Conservation (phyloP, 1,284 basidiomycete genomes). For the Apiotrichum sp. region DNA sequence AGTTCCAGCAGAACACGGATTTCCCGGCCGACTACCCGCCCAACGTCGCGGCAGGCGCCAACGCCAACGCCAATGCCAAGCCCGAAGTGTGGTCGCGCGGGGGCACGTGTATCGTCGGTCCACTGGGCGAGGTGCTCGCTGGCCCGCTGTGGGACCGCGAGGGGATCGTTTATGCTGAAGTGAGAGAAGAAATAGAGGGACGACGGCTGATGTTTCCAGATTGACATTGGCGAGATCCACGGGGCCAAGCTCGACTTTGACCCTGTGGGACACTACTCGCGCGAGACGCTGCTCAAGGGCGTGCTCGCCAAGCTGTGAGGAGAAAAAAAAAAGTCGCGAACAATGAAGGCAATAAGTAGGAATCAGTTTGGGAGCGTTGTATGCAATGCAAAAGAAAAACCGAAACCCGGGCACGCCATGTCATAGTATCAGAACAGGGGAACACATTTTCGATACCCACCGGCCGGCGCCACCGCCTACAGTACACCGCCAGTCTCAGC, state of each 20-base stretch:
- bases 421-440: too few relatives aligned
- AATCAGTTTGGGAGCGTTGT: too few relatives aligned
- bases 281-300: conserved; percentile 51
- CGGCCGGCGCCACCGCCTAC: too few relatives aligned
- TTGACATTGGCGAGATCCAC: conserved; percentile 58
- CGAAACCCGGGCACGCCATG: too few relatives aligned
- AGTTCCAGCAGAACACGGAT: conserved; percentile 24
- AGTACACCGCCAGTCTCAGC: too few relatives aligned
- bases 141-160: conserved; percentile 59
- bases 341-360: too few relatives aligned
- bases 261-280: conserved; percentile 62
- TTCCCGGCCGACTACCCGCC: conserved; percentile 28
- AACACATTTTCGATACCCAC: too few relatives aligned
- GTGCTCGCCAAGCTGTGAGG: conserved; percentile 7
- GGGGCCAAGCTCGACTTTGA: conserved; percentile 68
- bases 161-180: conserved; percentile 57
- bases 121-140: conserved; percentile 60
- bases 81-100: conserved; percentile 46
- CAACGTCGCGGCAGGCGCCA: not conserved
- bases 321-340: too few relatives aligned
- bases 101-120: conserved; percentile 62
- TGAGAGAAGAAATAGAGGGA: conserved; percentile 10
- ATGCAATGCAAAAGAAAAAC: too few relatives aligned
- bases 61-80: not conserved
- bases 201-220: conserved; percentile 23